A percentile compares a stretch with the other conserved stretches of the same genome.
Conservation (phyloP, 2,329 filamentous ascomycete species). For the Aspergillus alliaceus region DNA sequence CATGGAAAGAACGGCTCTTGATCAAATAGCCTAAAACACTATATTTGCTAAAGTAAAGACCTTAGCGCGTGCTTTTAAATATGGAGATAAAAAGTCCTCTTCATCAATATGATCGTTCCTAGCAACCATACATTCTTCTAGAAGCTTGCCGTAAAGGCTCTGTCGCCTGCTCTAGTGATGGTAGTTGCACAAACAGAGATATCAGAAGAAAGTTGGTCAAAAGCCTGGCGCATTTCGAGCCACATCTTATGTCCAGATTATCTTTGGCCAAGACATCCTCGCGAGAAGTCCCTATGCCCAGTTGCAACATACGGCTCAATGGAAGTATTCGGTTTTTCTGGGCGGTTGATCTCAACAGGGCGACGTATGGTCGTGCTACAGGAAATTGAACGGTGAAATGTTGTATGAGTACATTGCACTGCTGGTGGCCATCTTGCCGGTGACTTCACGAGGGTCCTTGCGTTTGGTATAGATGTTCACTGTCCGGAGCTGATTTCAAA, state of each 20-base stretch:
- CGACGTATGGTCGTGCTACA: constrained; percentile 60
- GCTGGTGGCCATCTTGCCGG: constrained; percentile 19
- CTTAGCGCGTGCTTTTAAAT: no score
- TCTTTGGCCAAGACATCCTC: neutral
- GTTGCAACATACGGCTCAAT: constrained; percentile 54
- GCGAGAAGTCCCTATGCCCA: neutral
- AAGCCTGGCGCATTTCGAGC: constrained; percentile 73
- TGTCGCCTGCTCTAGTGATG: constrained; percentile 76
- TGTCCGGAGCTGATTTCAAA: no score
- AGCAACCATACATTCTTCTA: neutral
- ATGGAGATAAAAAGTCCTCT: no score
- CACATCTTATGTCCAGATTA: constrained; percentile 63
- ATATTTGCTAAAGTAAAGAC: neutral
- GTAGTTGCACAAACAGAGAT: constrained; percentile 73
- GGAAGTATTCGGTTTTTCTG: constrained; percentile 86
- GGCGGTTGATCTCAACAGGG: constrained; percentile 88
- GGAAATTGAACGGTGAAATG: constrained; percentile 76
- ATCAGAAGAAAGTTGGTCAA: constrained; percentile 70
- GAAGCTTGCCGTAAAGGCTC: constrained; percentile 69
- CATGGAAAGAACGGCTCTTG: neutral
- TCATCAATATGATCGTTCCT: neutral
- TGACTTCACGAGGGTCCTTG: neutral
- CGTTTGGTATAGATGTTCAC: neutral
- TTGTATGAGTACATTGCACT: constrained; percentile 21
- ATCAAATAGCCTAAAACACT: neutral